phyloP scores from a whole-genome alignment of 352 stramenopile species.

The Plasmopara muralis region DNA sequence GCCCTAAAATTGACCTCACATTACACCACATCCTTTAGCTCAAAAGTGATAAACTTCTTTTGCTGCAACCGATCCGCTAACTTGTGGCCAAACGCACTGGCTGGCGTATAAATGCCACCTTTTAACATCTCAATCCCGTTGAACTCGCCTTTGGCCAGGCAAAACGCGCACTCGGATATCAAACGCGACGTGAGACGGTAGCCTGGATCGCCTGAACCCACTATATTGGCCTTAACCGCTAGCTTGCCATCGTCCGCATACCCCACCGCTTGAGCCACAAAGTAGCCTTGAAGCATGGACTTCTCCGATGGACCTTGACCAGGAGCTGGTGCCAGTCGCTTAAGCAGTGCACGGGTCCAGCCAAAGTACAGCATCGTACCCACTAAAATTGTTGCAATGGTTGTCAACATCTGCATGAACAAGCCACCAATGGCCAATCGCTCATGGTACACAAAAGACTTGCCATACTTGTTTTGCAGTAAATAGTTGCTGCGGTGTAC shows the following conservation, averaged over 20 bases:
- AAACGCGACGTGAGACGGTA: constrained; percentile 52
- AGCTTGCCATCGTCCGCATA: constrained; percentile 42
- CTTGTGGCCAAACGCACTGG: constrained; percentile 49
- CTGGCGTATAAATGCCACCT: constrained; percentile 57
- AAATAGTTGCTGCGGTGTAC: constrained; percentile 73
- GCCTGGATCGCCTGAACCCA: constrained; percentile 43
- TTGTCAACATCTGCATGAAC: constrained; percentile 35
- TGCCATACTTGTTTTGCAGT: constrained; percentile 48
- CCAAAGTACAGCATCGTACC: constrained; percentile 49
- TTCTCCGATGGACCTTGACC: constrained; percentile 77
- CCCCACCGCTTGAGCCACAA: constrained; percentile 43
- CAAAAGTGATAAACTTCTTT: constrained; percentile 53
- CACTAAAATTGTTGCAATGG: constrained; percentile 32
- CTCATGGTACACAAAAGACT: constrained; percentile 60
- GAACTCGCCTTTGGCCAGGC: constrained; percentile 46
- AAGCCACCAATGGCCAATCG: constrained; percentile 42
- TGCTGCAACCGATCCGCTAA: constrained; percentile 40
- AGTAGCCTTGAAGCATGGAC: constrained; percentile 72
- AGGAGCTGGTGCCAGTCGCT: constrained; percentile 56
- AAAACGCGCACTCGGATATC: constrained; percentile 55
- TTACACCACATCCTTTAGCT: constrained; percentile 2
- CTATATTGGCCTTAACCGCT: constrained; percentile 30
- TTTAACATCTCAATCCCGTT: constrained; percentile 7
- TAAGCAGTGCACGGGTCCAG: constrained; percentile 58
- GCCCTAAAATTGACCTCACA: background rate